Conservation (phyloP, 352 stramenopile genomes). For the Globisporangium ultimum region DNA sequence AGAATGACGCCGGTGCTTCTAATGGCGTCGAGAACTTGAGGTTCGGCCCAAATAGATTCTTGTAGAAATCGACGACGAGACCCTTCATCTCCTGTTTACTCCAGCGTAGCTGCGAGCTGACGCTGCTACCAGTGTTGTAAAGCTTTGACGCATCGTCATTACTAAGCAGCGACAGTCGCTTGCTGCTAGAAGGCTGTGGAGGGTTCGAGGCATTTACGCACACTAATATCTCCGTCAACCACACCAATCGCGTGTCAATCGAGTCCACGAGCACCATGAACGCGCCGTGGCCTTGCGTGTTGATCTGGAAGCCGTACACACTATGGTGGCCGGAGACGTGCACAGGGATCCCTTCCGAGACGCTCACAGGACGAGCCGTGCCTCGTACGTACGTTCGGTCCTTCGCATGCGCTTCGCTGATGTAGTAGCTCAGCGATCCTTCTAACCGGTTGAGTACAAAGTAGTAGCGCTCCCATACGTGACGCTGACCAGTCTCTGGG, state of each 20-base stretch:
- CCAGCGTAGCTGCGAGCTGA: constrained; percentile 31
- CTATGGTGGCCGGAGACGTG: constrained; percentile 61
- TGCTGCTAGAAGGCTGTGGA: constrained; percentile 33
- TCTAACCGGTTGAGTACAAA: constrained; percentile 79
- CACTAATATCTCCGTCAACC: constrained; percentile 76
- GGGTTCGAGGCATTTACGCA: constrained; percentile 49
- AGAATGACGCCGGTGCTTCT: constrained; percentile 73
- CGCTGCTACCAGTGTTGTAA: constrained; percentile 22
- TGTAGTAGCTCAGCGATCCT: constrained; percentile 81
- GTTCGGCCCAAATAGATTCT: constrained; percentile 70
- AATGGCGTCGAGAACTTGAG: constrained; percentile 79
- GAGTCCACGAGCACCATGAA: constrained; percentile 87
- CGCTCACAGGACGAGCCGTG: constrained; percentile 70
- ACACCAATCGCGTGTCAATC: constrained; percentile 76
- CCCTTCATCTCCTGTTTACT: constrained; percentile 75
- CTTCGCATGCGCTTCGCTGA: constrained; percentile 80
- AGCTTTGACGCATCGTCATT: constrained; percentile 30
- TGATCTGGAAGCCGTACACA: constrained; percentile 85
- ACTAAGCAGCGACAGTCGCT: constrained; percentile 54
- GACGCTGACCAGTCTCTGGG: constrained; percentile 72
- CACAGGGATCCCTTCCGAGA: constrained; percentile 78
- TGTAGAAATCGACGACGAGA: constrained; percentile 75
- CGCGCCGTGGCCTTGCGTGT: constrained; percentile 78
- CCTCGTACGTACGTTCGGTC: constrained; percentile 82
- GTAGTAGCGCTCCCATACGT: constrained; percentile 85